Base-by-base conservation (phyloP, 1,284 basidiomycete species). In the Fistulina hepatica region DNA sequence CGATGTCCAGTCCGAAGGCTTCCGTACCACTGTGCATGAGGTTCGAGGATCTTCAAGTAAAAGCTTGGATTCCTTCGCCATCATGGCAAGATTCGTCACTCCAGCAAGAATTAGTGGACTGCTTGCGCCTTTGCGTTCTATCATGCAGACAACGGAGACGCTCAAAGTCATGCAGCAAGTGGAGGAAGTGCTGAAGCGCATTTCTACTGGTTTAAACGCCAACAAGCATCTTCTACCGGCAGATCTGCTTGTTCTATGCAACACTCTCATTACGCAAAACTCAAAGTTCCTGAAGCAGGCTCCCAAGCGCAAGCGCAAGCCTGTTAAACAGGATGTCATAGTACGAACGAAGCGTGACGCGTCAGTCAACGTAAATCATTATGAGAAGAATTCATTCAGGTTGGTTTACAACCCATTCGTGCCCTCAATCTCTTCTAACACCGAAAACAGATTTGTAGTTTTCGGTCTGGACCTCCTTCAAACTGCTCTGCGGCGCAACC, bases 381-480 rank as follows among this genome's bases (percentile, higher is more conserved):
- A 82, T 55, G 67, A 76, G 1, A 77, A 79, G 48, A 97, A 95
- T 55, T 93, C 88, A 5, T 81, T 75, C 61, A 70, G 81, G 82
- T 83, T 53, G 17, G 66, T 53, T 13, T 27, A 33, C 13, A 31
- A 12, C 31, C 26, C 30, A 17, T 22, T 26, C 12, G 21, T 33
- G 28, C n/a, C 24, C 6, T 9, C 31, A 6, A 35, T 34, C 23
- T 20, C n/a, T 40, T 10, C 34, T 34, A 40, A 36, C 42, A 34
- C 27, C 13, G 2, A 47, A 3, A 51, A 55, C 54, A 92, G 89
- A 39, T 98, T 98, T 50, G 78, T 97, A 33, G 73, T 76, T 2
- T 91, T 98, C 47, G 95, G 95, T 34, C 69, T 98, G 15, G 93
- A 98, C 44, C 66, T 98, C 9, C 85, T 98, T 51, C 76, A 84